Conservation (phyloP, 2,329 filamentous ascomycete species). For the Metarhizium anisopliae region DNA sequence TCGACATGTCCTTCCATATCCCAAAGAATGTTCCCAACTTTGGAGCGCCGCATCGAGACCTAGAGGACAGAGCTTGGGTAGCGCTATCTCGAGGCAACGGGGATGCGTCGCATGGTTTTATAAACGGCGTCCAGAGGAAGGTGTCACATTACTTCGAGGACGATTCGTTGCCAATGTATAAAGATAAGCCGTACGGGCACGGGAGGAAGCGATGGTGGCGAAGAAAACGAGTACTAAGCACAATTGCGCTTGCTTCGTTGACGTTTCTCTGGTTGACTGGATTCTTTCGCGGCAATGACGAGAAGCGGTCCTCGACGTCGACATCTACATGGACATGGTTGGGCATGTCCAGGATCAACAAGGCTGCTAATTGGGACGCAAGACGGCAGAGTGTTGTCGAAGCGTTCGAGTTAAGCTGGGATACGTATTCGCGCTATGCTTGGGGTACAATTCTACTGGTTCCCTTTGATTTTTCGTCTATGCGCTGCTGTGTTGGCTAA, state of each 20-base stretch:
- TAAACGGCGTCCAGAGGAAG: constrained; percentile 49
- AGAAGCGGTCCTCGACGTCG: constrained; percentile 26
- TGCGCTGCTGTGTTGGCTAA: constrained; percentile 15
- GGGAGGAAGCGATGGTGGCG: constrained; percentile 51
- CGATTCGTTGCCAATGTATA: constrained; percentile 78
- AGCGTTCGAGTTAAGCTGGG: constrained; percentile 86
- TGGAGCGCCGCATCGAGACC: constrained; percentile 51
- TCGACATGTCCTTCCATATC: constrained; percentile 56
- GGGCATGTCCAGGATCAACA: constrained; percentile 36
- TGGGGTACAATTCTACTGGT: constrained; percentile 61
- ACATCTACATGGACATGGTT: constrained; percentile 45
- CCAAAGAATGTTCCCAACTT: constrained; percentile 65
- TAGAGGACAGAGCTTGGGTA: constrained; percentile 61
- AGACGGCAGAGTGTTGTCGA: constrained; percentile 77
- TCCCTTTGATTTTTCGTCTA: background rate
- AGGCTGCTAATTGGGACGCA: constrained; percentile 61
- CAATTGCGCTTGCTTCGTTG: constrained; percentile 45
- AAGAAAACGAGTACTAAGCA: constrained; percentile 50
- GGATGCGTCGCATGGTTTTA: constrained; percentile 25
- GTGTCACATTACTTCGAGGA: constrained; percentile 56
- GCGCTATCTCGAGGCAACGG: constrained; percentile 27
- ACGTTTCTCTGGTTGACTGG: constrained; percentile 63
- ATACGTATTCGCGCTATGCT: constrained; percentile 82
- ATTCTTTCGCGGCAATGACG: constrained; percentile 34
- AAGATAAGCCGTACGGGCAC: constrained; percentile 89